Evolutionary conservation across 495 filamentous ascomycete species (phyloP), one percentile per base, ranked within the genome.

Genomic region (Margaritispora aquatica): DNA sequence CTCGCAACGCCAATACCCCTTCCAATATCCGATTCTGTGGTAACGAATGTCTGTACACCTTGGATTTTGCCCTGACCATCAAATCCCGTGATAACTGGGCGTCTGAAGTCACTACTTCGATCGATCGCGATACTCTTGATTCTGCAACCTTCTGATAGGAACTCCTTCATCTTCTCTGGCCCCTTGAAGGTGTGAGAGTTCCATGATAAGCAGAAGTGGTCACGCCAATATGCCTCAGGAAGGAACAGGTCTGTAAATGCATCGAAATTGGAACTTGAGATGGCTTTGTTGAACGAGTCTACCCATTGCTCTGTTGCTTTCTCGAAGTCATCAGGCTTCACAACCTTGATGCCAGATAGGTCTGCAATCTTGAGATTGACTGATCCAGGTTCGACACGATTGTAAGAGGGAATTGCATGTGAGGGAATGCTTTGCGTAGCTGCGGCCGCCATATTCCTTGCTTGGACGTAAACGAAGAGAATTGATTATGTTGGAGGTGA

Each of bases 1-100:
- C 76, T 73, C n/a, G 80, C 66, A 26, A 84, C 68, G 3, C 82
- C 82, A 0, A 72, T 63, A 11, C 82, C 82, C 10, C 64, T 63
- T 4, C 82, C 82, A 24, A 77, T 63, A 22, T 76, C 70, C 0
- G 78, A 78, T 19, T 61, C 59, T 9, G 46, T 52, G 15, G 47
- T 53, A 2, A 65, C 11, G n/a, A 62, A 59, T 8, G 56, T 44
- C 41, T 62, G 51, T 22, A 66, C 36, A 19, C 55, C 65, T 36
- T 54, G 54, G 2, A 66, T 31, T 26, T 56, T 24, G 53, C 53
- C 51, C 24, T 59, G 22, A 5, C 47, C 44, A 60, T 59, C 57
- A 53, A 60, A 48, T 10, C 23, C 31, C 21, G 48, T 49, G 15
- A 56, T 20, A 2, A 15, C 31, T 17, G 57, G 57, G n/a, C 55